Conservation (phyloP, 768 basidiomycete species). For the Tricholoma saponaceum region DNA sequence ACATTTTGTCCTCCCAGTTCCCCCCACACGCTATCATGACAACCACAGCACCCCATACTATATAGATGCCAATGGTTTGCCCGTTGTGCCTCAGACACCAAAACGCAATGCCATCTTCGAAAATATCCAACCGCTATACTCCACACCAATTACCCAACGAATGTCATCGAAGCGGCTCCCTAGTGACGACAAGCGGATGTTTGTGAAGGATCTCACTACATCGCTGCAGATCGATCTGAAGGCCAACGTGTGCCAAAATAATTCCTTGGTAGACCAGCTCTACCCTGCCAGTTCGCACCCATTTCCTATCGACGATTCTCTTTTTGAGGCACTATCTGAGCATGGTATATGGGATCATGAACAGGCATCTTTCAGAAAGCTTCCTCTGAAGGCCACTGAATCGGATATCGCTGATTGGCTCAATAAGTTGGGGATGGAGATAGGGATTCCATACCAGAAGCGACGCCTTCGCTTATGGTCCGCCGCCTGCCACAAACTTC, state of each 20-base stretch:
- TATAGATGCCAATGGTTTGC: too few species aligned
- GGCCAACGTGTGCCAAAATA: not conserved
- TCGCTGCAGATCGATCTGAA: not conserved
- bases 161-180: too few species aligned
- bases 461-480: not conserved
- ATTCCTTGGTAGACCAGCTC: not conserved
- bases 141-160: too few species aligned
- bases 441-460: not conserved
- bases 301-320: not conserved
- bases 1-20: too few species aligned
- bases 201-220: not conserved
- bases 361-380: not conserved
- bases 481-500: not conserved
- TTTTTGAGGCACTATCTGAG: not conserved
- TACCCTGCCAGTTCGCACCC: not conserved
- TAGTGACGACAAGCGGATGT: too few species aligned
- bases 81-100: too few species aligned
- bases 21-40: too few species aligned
- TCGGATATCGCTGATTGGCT: not conserved
- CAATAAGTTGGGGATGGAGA: not conserved
- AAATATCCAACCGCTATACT: too few species aligned
- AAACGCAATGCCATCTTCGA: too few species aligned
- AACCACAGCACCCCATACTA: too few species aligned
- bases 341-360: not conserved
- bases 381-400: not conserved